Evolutionary conservation across 2,329 filamentous ascomycete species (phyloP).

Genomic region (Ophiostoma populinum): DNA sequence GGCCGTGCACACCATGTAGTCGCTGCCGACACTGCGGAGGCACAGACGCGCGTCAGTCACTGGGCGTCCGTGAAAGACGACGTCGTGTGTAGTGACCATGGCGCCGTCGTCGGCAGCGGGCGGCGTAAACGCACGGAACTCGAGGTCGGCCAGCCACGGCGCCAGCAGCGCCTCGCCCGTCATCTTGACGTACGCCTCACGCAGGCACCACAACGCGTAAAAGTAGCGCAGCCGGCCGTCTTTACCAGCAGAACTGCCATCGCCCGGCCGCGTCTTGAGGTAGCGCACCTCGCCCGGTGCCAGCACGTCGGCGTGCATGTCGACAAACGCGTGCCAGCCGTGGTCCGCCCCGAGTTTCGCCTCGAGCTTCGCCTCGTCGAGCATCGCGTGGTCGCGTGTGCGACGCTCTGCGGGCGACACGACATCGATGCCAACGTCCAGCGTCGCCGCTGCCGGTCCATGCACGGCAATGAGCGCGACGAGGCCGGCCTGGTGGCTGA

Average conservation of each 20-base stretch:
- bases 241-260: conserved; percentile 17
- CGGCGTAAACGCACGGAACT: conserved; percentile 47
- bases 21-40: conserved; percentile 25
- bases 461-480: conserved; percentile 46
- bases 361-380: conserved; percentile 20
- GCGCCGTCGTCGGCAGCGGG: conserved; percentile 20
- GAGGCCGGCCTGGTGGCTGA: conserved; percentile 62
- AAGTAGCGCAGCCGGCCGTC: conserved; percentile 52
- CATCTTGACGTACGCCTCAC: conserved; percentile 72
- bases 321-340: conserved; percentile 51
- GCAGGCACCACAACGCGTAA: conserved; percentile 63
- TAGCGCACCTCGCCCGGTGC: conserved; percentile 40
- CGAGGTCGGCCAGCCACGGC: conserved; percentile 51
- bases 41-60: conserved; percentile 27
- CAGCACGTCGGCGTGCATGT: conserved; percentile 57
- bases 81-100: conserved; percentile 19
- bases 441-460: conserved; percentile 19
- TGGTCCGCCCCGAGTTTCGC: background rate
- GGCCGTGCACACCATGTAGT: conserved; percentile 38
- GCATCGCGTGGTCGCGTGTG: conserved; percentile 38
- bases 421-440: conserved; percentile 54
- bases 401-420: conserved; percentile 57
- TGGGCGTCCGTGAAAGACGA: conserved; percentile 22
- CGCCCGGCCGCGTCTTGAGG: conserved; percentile 29
- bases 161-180: conserved; percentile 63